A percentile compares a stretch with the other conserved stretches of the same genome.
These are phyloP conservation scores for Puccinia hordei DNA, from an alignment of 1,284 basidiomycete species.

Conservation along the genomic window DNA sequence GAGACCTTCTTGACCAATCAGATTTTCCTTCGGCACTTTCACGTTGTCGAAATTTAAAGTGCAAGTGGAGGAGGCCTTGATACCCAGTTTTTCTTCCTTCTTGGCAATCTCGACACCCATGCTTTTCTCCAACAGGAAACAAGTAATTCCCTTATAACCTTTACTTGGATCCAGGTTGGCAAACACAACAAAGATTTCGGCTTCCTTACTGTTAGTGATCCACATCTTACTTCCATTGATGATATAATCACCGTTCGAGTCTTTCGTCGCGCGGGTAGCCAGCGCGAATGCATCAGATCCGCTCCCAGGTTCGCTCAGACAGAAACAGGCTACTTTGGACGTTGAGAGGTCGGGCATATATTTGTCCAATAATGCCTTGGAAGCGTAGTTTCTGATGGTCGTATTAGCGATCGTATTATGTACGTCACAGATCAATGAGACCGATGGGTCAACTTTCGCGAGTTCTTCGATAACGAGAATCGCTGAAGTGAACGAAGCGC, in stretches of 20 bases:
- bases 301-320: constrained; percentile 85
- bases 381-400: constrained; percentile 83
- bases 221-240: constrained; percentile 98
- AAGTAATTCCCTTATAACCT: constrained; percentile 98
- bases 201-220: constrained; percentile 98
- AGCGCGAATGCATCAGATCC: constrained; percentile 97
- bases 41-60: constrained; percentile 94
- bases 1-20: constrained; percentile 88
- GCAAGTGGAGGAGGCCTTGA: constrained; percentile 95
- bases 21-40: constrained; percentile 84
- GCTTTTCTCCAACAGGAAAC: constrained; percentile 91
- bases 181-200: constrained; percentile 84
- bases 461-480: constrained; percentile 97
- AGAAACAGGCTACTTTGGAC: constrained; percentile 92
- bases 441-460: constrained; percentile 91
- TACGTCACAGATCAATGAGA: constrained; percentile 94
- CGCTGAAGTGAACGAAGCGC: constrained; percentile 88
- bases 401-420: constrained; percentile 90
- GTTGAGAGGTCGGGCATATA: constrained; percentile 83
- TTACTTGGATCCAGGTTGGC: constrained; percentile 92
- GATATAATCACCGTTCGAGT: constrained; percentile 75
- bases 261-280: constrained; percentile 85
- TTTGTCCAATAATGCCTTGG: constrained; percentile 79
- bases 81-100: constrained; percentile 98
- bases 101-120: constrained; percentile 98